These are phyloP conservation scores for Urtica urens DNA, from an alignment of 306 rosid genomes.

Conservation along the genomic window DNA sequence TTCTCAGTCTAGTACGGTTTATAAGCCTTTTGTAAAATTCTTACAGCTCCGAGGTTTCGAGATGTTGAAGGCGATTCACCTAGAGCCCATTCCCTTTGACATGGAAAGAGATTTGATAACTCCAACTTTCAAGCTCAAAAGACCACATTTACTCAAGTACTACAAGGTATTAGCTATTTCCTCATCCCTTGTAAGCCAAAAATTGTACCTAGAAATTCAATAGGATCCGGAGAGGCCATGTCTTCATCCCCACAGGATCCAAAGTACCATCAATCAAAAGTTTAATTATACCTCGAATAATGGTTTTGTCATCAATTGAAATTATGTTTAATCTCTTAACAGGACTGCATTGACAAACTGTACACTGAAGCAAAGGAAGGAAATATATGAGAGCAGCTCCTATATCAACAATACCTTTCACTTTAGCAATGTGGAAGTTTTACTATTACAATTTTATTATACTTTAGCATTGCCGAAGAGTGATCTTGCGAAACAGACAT, in stretches of 20 bases:
- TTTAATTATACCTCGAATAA: background rate
- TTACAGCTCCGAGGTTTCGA: constrained; percentile 89
- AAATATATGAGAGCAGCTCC: constrained; percentile 12
- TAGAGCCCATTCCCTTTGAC: constrained; percentile 80
- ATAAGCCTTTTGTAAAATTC: too few relatives aligned
- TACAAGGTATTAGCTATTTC: constrained; percentile 42
- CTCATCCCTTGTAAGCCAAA: background rate
- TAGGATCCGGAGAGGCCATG: too few relatives aligned
- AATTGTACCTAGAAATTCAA: too few relatives aligned
- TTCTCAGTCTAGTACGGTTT: too few relatives aligned
- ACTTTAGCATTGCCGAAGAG: background rate
- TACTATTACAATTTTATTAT: background rate
- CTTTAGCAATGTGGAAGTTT: background rate
- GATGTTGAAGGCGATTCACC: constrained; percentile 62
- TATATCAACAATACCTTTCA: constrained; percentile 4
- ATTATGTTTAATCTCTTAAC: constrained; percentile 13
- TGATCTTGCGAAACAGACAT: background rate
- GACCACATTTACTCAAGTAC: constrained; percentile 63
- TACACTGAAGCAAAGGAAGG: constrained; percentile 55
- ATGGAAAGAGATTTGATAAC: constrained; percentile 82
- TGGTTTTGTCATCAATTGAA: background rate
- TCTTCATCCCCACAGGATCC: too few relatives aligned
- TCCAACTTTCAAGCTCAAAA: constrained; percentile 86
- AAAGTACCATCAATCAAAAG: background rate
- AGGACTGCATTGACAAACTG: constrained; percentile 53